phyloP scores from a whole-genome alignment of 495 filamentous ascomycete genomes.

The Parathielavia appendiculata region DNA sequence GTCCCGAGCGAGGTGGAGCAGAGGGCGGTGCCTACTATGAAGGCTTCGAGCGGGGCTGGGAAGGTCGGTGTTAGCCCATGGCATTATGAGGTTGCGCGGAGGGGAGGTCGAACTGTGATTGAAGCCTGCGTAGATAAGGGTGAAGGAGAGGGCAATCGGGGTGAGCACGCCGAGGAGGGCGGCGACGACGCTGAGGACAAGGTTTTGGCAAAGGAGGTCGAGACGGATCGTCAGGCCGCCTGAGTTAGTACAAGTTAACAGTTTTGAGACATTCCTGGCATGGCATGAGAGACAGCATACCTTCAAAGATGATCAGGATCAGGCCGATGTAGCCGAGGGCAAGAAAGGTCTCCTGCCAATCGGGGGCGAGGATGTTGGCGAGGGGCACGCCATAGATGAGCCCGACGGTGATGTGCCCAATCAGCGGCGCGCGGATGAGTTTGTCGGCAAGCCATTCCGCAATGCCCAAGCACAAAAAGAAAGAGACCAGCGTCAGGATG shows the following conservation, averaged over 20 bases:
- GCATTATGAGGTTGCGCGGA: conserved; percentile 1
- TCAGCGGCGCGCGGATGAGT: conserved; percentile 62
- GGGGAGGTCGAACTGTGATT: conserved; percentile 16
- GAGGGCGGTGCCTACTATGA: conserved; percentile 70
- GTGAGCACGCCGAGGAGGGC: conserved; percentile 59
- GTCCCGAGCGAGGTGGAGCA: conserved; percentile 75
- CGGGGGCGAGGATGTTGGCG: conserved; percentile 34
- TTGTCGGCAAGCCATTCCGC: conserved; percentile 55
- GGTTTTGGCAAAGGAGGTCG: conserved; percentile 52
- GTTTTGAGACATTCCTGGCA: not conserved
- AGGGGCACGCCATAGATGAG: conserved; percentile 64
- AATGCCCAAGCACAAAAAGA: conserved; percentile 62
- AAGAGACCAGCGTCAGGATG: conserved; percentile 58
- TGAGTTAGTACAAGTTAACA: conserved; percentile 3
- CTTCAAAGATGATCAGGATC: conserved; percentile 70
- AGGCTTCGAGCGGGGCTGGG: conserved; percentile 56
- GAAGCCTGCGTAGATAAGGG: conserved; percentile 38
- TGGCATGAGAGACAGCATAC: conserved; percentile 19
- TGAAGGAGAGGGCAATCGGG: conserved; percentile 66
- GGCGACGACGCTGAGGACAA: conserved; percentile 53
- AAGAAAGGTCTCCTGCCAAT: conserved; percentile 57
- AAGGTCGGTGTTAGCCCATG: conserved; percentile 17
- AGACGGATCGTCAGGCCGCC: conserved; percentile 65
- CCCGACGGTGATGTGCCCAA: conserved; percentile 71
- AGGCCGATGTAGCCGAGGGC: conserved; percentile 74